Percentiles rank a stretch among this genome's conserved stretches.
Evolutionary conservation across 805 yeast species (phyloP).

Genomic region (Tanozyma kutaoensis): DNA sequence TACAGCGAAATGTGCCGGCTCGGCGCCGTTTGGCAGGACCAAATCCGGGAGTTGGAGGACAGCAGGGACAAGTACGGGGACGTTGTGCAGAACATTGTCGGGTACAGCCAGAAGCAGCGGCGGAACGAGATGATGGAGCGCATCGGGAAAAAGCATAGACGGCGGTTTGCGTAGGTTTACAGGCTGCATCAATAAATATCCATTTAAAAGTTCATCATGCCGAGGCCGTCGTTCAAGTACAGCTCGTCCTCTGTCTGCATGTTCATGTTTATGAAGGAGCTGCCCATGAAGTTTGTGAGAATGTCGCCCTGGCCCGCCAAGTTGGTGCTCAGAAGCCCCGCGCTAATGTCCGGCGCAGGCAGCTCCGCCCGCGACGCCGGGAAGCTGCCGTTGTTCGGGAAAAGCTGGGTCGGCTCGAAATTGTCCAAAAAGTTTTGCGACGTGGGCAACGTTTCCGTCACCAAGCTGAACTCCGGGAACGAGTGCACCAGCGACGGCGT

Average conservation of each 20-base stretch:
- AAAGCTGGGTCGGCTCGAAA: conserved; percentile 45
- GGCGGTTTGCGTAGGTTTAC: too few relatives aligned
- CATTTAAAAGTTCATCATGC: conserved; percentile 3
- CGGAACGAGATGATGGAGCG: conserved; percentile 30
- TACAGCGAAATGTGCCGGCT: conserved; percentile 13
- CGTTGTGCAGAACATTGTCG: conserved; percentile 82
- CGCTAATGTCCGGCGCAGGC: conserved; percentile 7
- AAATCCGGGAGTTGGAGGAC: conserved; percentile 32
- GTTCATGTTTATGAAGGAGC: conserved; percentile 28
- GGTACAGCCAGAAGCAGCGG: conserved; percentile 73
- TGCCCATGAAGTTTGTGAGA: conserved; percentile 26
- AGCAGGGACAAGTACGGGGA: conserved; percentile 73
- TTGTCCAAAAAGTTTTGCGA: conserved; percentile 31
- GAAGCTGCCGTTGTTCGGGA: conserved; percentile 27
- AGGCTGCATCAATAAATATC: not conserved
- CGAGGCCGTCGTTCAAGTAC: conserved; percentile 7
- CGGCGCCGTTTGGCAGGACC: conserved; percentile 37
- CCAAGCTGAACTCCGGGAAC: conserved; percentile 41
- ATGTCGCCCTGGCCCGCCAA: conserved; percentile 5
- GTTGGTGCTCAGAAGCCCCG: not conserved
- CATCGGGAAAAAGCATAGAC: conserved; percentile 5
- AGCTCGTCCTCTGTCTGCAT: conserved; percentile 13
- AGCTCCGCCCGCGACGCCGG: conserved; percentile 26
- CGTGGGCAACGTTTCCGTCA: conserved; percentile 38
- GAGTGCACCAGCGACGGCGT: conserved; percentile 25